Evolutionary conservation across 495 filamentous ascomycete species (phyloP).

Genomic region (Lepidopterella palustris): DNA sequence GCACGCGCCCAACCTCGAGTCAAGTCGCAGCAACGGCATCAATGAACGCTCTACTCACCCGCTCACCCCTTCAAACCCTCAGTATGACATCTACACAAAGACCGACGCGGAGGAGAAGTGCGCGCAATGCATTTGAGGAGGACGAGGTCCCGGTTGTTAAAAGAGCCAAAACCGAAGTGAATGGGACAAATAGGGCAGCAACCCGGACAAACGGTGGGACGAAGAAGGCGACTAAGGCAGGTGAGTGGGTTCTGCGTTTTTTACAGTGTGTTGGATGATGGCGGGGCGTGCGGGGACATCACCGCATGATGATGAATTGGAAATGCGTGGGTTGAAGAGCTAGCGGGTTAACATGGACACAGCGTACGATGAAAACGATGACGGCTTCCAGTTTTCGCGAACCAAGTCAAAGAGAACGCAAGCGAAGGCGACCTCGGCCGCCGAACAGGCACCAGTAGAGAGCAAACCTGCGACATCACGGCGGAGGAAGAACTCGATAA

Average conservation of each 20-base stretch:
- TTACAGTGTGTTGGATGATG: not conserved
- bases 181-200: constrained; percentile 9
- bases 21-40: constrained; percentile 3
- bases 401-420: constrained; percentile 45
- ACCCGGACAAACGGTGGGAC: constrained; percentile 18
- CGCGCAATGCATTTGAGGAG: constrained; percentile 28
- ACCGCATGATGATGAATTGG: constrained; percentile 2
- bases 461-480: constrained; percentile 35
- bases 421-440: constrained; percentile 14
- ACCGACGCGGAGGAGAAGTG: constrained; percentile 32
- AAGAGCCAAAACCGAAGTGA: constrained; percentile 19
- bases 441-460: constrained; percentile 28
- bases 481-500: constrained; percentile 35
- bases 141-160: constrained; percentile 28
- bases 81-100: constrained; percentile 33
- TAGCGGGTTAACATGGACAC: constrained; percentile 21
- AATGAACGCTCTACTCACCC: constrained; percentile 34
- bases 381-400: constrained; percentile 57
- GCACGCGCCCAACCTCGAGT: not conserved
- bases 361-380: constrained; percentile 60
- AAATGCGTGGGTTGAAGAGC: not conserved
- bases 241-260: constrained; percentile 17
- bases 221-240: constrained; percentile 19
- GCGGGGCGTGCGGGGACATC: not conserved
- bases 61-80: constrained; percentile 33